Evolutionary conservation across 2,329 filamentous ascomycete species (phyloP), one percentile per base, ranked within the genome.

Genomic region (Aspergillus aculeatus): DNA sequence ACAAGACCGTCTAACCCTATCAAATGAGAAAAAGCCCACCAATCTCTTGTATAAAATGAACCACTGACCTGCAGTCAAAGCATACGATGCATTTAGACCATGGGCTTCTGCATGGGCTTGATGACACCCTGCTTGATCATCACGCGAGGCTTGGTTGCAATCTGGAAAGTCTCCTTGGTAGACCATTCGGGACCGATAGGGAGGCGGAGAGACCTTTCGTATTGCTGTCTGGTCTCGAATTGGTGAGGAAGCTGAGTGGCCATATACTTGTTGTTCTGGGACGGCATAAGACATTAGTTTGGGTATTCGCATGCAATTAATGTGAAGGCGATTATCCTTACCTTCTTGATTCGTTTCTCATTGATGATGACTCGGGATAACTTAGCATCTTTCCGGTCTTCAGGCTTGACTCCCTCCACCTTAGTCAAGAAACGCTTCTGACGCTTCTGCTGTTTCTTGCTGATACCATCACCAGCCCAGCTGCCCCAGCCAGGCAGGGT

Each of bases 91-190:
- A 29, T n/a, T 69, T 75, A 84, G 38, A 83, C 73, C 66, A 84
- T 71, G 19, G 94, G 94, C 79, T 90, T 93, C 59, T 89, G 86
- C 85, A 99, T 91, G 47, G 95, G 90, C 69, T 86, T 84, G 76
- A 99, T 92, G 66, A 96, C 83, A 50, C 95, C 95, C 78, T 93
- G 91, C 82, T 96, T 97, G 75, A 96, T 81, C 75, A 98, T 82
- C 66, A 98, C 85, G 69, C 92, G 86, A 60, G 95, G 95, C 84
- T 94, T 96, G 61, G 90, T 96, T 62, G 86, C 86, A 68, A 89
- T 86, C 81, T 98, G 93, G 83, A 95, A 95, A 14, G 90, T 92
- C 80, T 92, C 87, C 84, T 96, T 97, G n/a, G 94, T 98, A 67
- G 88, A 87, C 93, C 94, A 99, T 77, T 99, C 94, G 16, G 90